These are phyloP conservation scores for Botrytis aclada DNA, from an alignment of 2,329 filamentous ascomycete species.

Conservation along the genomic window DNA sequence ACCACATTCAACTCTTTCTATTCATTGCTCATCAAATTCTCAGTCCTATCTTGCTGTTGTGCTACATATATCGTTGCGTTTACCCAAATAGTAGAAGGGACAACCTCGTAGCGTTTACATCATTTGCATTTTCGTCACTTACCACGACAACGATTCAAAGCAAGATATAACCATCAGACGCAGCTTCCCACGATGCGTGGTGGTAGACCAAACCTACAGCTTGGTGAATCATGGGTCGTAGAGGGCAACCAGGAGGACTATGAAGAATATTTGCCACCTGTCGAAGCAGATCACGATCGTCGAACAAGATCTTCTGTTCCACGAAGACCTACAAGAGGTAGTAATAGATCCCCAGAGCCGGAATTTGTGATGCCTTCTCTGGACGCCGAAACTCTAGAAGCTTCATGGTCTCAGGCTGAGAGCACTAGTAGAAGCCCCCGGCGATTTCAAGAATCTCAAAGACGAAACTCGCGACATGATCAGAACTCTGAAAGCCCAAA, in stretches of 20 bases:
- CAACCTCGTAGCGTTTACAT: not conserved
- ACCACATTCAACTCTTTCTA: not conserved
- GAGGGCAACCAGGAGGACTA: conserved; percentile 31
- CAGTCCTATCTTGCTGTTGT: not conserved
- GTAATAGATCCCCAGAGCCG: conserved; percentile 35
- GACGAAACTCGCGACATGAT: conserved; percentile 25
- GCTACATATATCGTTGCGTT: not conserved
- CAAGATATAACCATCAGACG: not conserved
- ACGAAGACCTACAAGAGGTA: conserved; percentile 26
- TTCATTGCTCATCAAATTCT: not conserved
- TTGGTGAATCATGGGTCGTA: conserved; percentile 38
- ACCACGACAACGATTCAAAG: not conserved
- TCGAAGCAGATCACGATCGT: conserved; percentile 24
- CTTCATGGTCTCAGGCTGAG: conserved; percentile 30
- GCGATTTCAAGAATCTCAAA: conserved; percentile 27
- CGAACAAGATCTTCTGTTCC: conserved; percentile 22
- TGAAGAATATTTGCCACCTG: conserved; percentile 27
- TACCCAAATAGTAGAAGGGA: not conserved
- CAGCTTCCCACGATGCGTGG: conserved; percentile 24
- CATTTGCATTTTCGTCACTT: not conserved
- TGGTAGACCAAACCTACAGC: conserved; percentile 25
- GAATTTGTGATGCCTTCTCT: conserved; percentile 38
- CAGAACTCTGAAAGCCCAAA: conserved; percentile 27
- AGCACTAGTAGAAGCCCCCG: conserved; percentile 19
- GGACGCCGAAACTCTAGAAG: conserved; percentile 34